phyloP scores from a whole-genome alignment of 495 filamentous ascomycete genomes.

The Aspergillus sparsus region DNA sequence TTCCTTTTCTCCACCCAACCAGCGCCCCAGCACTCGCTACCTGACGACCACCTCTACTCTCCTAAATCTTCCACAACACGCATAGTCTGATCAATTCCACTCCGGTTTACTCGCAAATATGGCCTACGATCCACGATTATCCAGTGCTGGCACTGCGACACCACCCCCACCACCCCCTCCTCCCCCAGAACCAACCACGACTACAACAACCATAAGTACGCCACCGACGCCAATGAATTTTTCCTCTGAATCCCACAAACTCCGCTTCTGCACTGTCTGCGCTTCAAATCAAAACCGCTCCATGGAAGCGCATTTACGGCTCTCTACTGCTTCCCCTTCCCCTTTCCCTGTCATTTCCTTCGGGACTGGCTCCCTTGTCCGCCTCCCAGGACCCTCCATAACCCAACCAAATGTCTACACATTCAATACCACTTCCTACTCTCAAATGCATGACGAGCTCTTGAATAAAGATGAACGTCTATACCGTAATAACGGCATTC shows the following conservation, averaged over 20 bases:
- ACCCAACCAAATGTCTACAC: slow-evolving; percentile 93
- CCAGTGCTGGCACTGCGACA: slow-evolving; percentile 47
- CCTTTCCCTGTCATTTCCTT: slow-evolving; percentile 97
- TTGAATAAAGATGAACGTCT: slow-evolving; percentile 80
- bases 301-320: slow-evolving; percentile 95
- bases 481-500: slow-evolving; percentile 86
- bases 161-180: slow-evolving; percentile 57
- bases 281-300: slow-evolving; percentile 97
- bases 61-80: slow-evolving; percentile 9
- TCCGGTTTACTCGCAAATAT: slow-evolving; percentile 32
- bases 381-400: slow-evolving; percentile 88
- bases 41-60: slow-evolving; percentile 19
- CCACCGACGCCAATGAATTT: slow-evolving; percentile 48
- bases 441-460: slow-evolving; percentile 85
- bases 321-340: slow-evolving; percentile 61
- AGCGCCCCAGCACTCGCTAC: not conserved
- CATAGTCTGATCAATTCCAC: not conserved
- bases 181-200: slow-evolving; percentile 24
- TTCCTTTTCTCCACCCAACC: slow-evolving; percentile 8
- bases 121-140: slow-evolving; percentile 58
- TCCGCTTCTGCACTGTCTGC: slow-evolving; percentile 98
- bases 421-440: slow-evolving; percentile 94
- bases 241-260: slow-evolving; percentile 64
- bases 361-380: slow-evolving; percentile 92
- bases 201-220: slow-evolving; percentile 27